Evolutionary conservation across 805 yeast genomes (phyloP), one percentile per base, ranked within the genome.

Genomic region (Scheffersomyces stipitis): DNA sequence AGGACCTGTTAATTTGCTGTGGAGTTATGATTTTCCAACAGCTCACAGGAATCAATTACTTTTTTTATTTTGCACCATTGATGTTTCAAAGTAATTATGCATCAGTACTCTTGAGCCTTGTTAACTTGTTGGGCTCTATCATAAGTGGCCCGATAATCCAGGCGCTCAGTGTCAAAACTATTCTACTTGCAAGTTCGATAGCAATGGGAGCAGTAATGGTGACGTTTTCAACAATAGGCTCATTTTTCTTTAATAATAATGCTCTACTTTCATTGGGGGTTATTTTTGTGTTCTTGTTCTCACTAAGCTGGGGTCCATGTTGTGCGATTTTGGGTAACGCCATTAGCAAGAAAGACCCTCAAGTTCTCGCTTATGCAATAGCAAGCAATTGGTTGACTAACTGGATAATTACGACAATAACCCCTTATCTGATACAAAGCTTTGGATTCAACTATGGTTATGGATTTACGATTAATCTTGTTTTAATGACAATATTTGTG

Each of bases 221-320:
- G 8, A 9, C 38, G 9, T 55, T 44, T 35, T 36, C 56, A 6
- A 36, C 34, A 0, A 17, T 41, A 26, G 48, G 56, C 26, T 20
- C 31, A 14, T 28, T 44, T 4, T 35, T 56, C 31, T 20, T 10
- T 20, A 20, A 10, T 20, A 7, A 20, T 10, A 20, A 20, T 10
- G 10, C 10, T 20, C 24, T 20, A 20, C 41, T 55, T 10, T 37
- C 42, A 9, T 29, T 51, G 7, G 49, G 48, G 5, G 46, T 52
- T 15, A n/a, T 41, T 6, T 56, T 49, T 29, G 42, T 56, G 24
- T 35, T 56, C 12, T 38, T 39, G 4, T 58, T 56, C 36, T 51
- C 65, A 6, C 31, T 44, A 12, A 48, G 54, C 32, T 62, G 69
- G 69, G 67, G 69, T 4, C 66, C 67, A 3, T 44, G 62, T 15